These are phyloP conservation scores for Starmera amethionina DNA, from an alignment of 805 yeast genomes.

Conservation along the genomic window DNA sequence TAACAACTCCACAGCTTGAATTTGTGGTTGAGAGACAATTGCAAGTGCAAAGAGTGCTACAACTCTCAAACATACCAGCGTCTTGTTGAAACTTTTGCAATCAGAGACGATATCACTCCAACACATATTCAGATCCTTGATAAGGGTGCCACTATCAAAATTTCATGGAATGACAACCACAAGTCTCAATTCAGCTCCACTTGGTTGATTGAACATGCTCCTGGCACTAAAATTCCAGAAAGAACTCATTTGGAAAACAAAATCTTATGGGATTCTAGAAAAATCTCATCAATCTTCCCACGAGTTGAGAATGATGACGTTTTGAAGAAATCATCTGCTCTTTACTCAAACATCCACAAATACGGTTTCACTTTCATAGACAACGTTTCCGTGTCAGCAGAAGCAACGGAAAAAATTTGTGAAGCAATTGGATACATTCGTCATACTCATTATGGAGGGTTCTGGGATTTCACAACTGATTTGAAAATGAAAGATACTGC, in stretches of 20 bases:
- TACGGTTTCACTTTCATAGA: constrained; percentile 56
- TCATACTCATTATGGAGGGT: constrained; percentile 71
- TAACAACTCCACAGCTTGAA: constrained; percentile 21
- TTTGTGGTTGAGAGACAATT: constrained; percentile 58
- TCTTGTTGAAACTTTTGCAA: constrained; percentile 40
- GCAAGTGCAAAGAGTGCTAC: constrained; percentile 48
- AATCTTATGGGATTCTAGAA: constrained; percentile 35
- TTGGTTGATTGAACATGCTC: constrained; percentile 15
- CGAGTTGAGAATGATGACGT: constrained; percentile 35
- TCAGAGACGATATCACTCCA: constrained; percentile 2
- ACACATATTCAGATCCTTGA: background rate
- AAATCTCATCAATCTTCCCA: constrained; percentile 17
- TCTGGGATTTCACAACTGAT: constrained; percentile 71
- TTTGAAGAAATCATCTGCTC: constrained; percentile 17
- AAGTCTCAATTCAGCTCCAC: constrained; percentile 3
- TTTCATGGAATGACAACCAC: constrained; percentile 29
- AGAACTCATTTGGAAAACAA: constrained; percentile 25
- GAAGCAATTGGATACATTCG: constrained; percentile 50
- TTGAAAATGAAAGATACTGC: constrained; percentile 62
- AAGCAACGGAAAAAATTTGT: constrained; percentile 47
- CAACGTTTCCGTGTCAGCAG: constrained; percentile 50
- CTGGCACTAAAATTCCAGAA: constrained; percentile 19
- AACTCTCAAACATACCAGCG: constrained; percentile 50
- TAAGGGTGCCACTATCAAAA: background rate
- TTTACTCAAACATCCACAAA: constrained; percentile 13